A percentile compares a stretch with the other conserved stretches of the same genome.
These are phyloP conservation scores for Vachellia collinsii DNA, from an alignment of 306 rosid genomes.

Conservation along the genomic window DNA sequence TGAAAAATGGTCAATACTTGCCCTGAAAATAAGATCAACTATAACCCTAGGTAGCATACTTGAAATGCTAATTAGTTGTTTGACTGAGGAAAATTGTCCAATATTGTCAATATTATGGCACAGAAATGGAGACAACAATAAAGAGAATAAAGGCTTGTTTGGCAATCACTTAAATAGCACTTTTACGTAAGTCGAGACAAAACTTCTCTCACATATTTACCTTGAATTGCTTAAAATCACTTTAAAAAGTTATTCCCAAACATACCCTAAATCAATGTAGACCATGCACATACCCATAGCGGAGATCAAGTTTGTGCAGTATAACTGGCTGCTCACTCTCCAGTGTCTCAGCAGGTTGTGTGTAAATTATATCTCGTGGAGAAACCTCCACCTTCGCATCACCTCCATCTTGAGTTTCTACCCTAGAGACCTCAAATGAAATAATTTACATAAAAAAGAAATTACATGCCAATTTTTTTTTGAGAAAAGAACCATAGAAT, in stretches of 20 bases:
- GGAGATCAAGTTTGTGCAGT: constrained; percentile 93
- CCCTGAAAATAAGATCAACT: constrained; percentile 1
- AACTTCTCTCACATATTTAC: too few relatives aligned
- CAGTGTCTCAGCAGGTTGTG: constrained; percentile 81
- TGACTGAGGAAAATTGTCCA: constrained; percentile 10
- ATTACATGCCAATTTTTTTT: constrained; percentile 6
- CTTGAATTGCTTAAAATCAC: too few relatives aligned
- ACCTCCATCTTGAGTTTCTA: constrained; percentile 97
- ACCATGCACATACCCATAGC: constrained; percentile 75
- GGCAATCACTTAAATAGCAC: too few relatives aligned
- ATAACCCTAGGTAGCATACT: constrained; percentile 19
- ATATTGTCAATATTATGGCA: constrained; percentile 3
- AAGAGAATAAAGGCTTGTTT: too few relatives aligned
- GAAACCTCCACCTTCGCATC: constrained; percentile 92
- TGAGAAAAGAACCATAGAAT: not conserved
- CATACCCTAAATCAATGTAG: constrained; percentile 21
- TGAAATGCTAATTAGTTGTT: constrained; percentile 8
- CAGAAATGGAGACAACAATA: not conserved
- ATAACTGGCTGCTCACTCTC: constrained; percentile 68
- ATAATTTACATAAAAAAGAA: constrained; percentile 32
- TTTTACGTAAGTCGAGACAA: too few relatives aligned
- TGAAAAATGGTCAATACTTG: constrained; percentile 27
- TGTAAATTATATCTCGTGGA: constrained; percentile 91
- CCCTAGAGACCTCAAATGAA: constrained; percentile 65
- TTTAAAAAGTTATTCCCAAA: too few relatives aligned